Evolutionary conservation across 352 stramenopile genomes (phyloP), one percentile per base, ranked within the genome.

Genomic region (Globisporangium abappressorium): DNA sequence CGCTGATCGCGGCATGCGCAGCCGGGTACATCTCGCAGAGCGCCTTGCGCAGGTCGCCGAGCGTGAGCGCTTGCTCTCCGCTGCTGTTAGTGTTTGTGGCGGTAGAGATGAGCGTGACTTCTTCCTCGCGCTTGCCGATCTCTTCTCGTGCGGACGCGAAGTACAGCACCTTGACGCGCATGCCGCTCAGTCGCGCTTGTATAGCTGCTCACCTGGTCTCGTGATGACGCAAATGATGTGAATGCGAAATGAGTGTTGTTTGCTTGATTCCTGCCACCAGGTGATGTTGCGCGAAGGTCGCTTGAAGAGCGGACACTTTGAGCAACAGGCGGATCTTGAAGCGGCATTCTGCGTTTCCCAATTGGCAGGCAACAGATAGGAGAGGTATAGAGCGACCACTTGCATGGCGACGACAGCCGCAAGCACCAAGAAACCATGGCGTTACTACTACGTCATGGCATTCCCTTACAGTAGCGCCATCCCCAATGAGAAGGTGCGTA

Each of bases 81-180:
- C 53, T 22, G 15, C 5, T 53, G 28, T 47, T 58, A 43, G 34
- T 38, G 8, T 43, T 41, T 6, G 43, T 20, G 9, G 47, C 2
- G 4, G 43, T 20, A 7, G n/a, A 7, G 20, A 20, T 22, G 56
- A 93, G 60, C 51, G 24, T 61, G 47, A 93, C 20, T 24, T 72
- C 72, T 66, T 94, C 85, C 64, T 94, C 85, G n/a, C 85, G 87
- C 53, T 81, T 69, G 8, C 85, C 87, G 65, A 93, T 70, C 38
- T 81, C 77, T 76, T 94, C 87, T 8, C 85, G 79, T 65, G 80
- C 82, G 54, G 85, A 87, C 60, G 87, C 87, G 68, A 94, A 94
- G 82, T 89, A 94, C 26, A 94, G 79, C 77, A 93, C 82, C 58
- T 90, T 90, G 65, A 94, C 57, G 49, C 80, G 66, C 74, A 86